phyloP scores from a whole-genome alignment of 257 asterid species.

The Plantago major region DNA sequence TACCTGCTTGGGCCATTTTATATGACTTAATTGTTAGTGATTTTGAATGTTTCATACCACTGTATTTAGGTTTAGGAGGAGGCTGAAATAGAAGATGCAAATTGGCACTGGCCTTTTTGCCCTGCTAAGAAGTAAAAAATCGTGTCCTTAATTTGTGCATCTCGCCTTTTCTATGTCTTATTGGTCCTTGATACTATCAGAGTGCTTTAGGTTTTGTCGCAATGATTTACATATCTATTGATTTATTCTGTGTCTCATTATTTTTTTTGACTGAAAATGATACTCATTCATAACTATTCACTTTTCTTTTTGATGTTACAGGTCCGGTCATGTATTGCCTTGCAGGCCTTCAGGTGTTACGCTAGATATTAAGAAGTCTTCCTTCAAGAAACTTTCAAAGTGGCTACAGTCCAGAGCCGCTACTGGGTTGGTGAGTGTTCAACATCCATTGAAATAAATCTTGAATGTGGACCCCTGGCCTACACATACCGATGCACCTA shows the following conservation, averaged over 20 bases:
- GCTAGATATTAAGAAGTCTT: slow-evolving; percentile 84
- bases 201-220: background rate
- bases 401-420: slow-evolving; percentile 87
- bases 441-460: background rate
- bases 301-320: slow-evolving; percentile 35
- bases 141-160: background rate
- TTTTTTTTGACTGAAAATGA: too few relatives aligned
- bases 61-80: too few relatives aligned
- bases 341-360: slow-evolving; percentile 81
- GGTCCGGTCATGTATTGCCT: slow-evolving; percentile 90
- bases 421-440: slow-evolving; percentile 55
- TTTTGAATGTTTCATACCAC: too few relatives aligned
- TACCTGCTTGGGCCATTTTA: too few relatives aligned
- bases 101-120: too few relatives aligned
- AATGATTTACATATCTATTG: background rate
- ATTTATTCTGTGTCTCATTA: slow-evolving; percentile 9
- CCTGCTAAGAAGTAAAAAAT: background rate
- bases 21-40: too few relatives aligned
- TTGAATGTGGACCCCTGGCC: background rate
- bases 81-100: too few relatives aligned
- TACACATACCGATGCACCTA: too few relatives aligned
- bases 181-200: background rate
- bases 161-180: background rate
- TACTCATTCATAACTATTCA: slow-evolving; percentile 4
- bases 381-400: slow-evolving; percentile 89